Base-by-base conservation (phyloP, 345 rosid species). In the Atalantia buxifolia region DNA sequence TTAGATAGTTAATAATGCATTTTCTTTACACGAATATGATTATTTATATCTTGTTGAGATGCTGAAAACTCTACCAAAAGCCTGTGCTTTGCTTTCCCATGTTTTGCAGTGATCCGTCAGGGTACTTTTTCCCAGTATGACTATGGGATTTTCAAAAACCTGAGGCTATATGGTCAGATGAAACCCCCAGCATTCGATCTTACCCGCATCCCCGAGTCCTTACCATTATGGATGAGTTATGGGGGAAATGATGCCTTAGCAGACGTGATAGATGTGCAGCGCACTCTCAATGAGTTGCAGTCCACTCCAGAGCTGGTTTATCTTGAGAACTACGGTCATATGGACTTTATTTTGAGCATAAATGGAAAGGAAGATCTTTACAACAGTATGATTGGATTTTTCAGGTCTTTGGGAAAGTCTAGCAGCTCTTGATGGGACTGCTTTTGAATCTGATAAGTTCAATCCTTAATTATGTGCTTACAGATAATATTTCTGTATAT, bases 161-260 rank as follows among this genome's bases (percentile, higher is more conserved):
- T 87, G 76, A 79, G 75, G 86, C 48, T 75, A 1, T 93, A 93
- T 77, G 92, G 97, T 53, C 83, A 76, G 56, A 50, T 75, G 5
- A 87, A 82, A 72, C 97, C 99, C 69, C 96, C 98, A 0, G 85
- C 83, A 65, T 95, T 92, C 71, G 85, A 92, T 78, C 91, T 95
- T 22, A 76, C 77, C 74, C 82, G 33, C 76, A 87, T 93, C 66
- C 98, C 99, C 2, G 80, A 81, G 81, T 84, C 89, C 33, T 81
- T 93, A 83, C 98, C 97, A 42, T 64, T 95, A 76, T 95, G 98
- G 98, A 91, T 93, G 96, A 91, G 88, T 36, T 91, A 91, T 50
- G 99, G 99, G 45, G 99, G 97, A 45, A 77, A 40, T 40, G 98
- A 95, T 79, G 89, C 81, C 28, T 84, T 95, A 81, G 95, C 97